Conservation (phyloP, 2,329 filamentous ascomycete genomes). For the Dothideomycetidae sp. region DNA sequence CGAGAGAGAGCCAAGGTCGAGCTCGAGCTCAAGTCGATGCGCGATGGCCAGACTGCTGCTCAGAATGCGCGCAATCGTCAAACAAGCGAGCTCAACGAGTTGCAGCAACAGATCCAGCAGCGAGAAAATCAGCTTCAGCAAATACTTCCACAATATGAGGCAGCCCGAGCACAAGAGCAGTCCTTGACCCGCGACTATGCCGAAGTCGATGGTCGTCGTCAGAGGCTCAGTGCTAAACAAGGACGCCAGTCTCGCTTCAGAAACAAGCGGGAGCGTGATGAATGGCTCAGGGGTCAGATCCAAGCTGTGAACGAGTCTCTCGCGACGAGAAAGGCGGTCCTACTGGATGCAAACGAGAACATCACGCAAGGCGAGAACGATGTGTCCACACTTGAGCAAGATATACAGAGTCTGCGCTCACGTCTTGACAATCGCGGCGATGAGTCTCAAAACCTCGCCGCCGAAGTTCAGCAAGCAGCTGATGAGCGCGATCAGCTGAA, state of each 20-base stretch:
- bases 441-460: constrained; percentile 55
- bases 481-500: constrained; percentile 64
- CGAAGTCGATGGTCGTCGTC: constrained; percentile 57
- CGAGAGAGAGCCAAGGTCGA: constrained; percentile 74
- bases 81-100: constrained; percentile 54
- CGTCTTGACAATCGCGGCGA: constrained; percentile 67
- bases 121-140: constrained; percentile 64
- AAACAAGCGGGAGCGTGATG: constrained; percentile 77
- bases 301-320: constrained; percentile 63
- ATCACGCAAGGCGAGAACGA: constrained; percentile 55
- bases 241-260: constrained; percentile 75
- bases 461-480: constrained; percentile 62
- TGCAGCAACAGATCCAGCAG: constrained; percentile 58
- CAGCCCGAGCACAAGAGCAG: constrained; percentile 58
- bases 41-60: constrained; percentile 66
- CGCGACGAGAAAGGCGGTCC: constrained; percentile 67
- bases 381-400: constrained; percentile 57
- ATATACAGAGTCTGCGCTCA: constrained; percentile 55
- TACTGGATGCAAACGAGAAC: constrained; percentile 72
- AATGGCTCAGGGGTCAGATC: constrained; percentile 67
- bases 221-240: constrained; percentile 82
- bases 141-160: constrained; percentile 63
- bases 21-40: constrained; percentile 65
- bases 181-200: constrained; percentile 58
- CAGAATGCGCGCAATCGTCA: constrained; percentile 60